Evolutionary conservation across 2,329 filamentous ascomycete species (phyloP).

Genomic region (Fusarium sp.): DNA sequence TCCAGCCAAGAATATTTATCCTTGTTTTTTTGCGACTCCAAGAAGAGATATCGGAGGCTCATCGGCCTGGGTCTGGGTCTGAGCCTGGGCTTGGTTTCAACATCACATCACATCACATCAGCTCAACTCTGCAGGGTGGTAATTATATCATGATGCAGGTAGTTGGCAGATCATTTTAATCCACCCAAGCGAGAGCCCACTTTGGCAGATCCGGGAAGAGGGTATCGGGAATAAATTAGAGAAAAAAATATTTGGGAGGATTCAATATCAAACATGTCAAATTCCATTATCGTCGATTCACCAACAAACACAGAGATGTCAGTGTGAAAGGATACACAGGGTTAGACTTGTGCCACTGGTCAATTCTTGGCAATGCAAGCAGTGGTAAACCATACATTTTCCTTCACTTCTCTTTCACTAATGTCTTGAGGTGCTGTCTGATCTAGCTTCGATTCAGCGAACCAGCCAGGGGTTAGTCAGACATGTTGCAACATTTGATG

Average conservation of each 20-base stretch:
- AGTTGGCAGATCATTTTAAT: slow-evolving; percentile 34
- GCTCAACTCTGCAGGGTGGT: slow-evolving; percentile 7
- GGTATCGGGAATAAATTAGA: slow-evolving; percentile 23
- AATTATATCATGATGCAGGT: slow-evolving; percentile 27
- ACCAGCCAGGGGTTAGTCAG: slow-evolving; percentile 33
- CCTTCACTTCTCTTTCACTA: slow-evolving; percentile 1
- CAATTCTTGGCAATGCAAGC: slow-evolving; percentile 32
- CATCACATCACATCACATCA: slow-evolving; percentile 3
- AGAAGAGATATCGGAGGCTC: slow-evolving; percentile 27
- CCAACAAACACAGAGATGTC: slow-evolving; percentile 12
- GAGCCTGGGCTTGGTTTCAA: neutral
- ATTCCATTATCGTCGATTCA: slow-evolving; percentile 8
- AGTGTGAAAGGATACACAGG: slow-evolving; percentile 17
- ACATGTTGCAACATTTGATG: slow-evolving; percentile 28
- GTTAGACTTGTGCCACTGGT: slow-evolving; percentile 23
- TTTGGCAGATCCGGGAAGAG: slow-evolving; percentile 24
- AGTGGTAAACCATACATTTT: neutral
- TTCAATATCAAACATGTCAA: slow-evolving; percentile 5
- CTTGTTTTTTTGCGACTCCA: slow-evolving; percentile 33
- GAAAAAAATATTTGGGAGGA: neutral
- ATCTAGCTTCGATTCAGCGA: slow-evolving; percentile 25
- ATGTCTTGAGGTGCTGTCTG: slow-evolving; percentile 12
- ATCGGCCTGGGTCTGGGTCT: neutral
- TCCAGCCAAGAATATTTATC: slow-evolving; percentile 38
- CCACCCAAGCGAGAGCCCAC: slow-evolving; percentile 15